Base-by-base conservation (phyloP, 495 filamentous ascomycete genomes). In the Neurospora pannonica region DNA sequence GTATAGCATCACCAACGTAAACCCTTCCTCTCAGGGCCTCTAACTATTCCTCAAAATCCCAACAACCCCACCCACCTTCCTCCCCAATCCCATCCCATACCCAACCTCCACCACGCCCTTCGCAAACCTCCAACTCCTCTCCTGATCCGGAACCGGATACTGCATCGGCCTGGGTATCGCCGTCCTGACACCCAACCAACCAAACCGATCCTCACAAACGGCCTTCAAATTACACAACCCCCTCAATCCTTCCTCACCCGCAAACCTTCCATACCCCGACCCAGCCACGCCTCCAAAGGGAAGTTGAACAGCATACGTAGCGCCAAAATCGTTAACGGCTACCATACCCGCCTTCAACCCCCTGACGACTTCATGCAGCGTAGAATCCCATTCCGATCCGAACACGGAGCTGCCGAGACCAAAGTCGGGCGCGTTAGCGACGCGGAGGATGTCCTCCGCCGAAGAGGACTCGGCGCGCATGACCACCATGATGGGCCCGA, bases 211-310 rank as follows among this genome's bases (percentile, higher is more conserved):
- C 74, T 89, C 86, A 78, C 93, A 97, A 36, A 98, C 85, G 31
- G 92, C 87, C 85, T 98, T 99, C 36, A 90, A 75, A 84, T 97
- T 98, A 78, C 94, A 96, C 70, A 98, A 77, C 0, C 88, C 89
- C 38, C 94, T 88, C 73, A 99, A 82, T 3, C 97, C 96, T 80
- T 99, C 96, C 70, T 92, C 92, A 42, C 93, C 96, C 0, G 92
- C 96, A 85, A 99, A 98, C 19, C 96, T 85, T 7, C 97, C 96
- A 81, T 98, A 98, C 4, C 96, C 96, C 48, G 91, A 94, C 0
- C 94, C 95, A 73, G 88, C 88, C 24, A 92, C 89, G 34, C 96
- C 96, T 31, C 96, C 96, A 80, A 99, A 99, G 0, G 96, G 96
- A 19, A 99, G 82, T 83, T 96, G 93, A 19, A 97, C 93, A 34